Conservation (phyloP, 768 basidiomycete species). For the Rickenella mellea region DNA sequence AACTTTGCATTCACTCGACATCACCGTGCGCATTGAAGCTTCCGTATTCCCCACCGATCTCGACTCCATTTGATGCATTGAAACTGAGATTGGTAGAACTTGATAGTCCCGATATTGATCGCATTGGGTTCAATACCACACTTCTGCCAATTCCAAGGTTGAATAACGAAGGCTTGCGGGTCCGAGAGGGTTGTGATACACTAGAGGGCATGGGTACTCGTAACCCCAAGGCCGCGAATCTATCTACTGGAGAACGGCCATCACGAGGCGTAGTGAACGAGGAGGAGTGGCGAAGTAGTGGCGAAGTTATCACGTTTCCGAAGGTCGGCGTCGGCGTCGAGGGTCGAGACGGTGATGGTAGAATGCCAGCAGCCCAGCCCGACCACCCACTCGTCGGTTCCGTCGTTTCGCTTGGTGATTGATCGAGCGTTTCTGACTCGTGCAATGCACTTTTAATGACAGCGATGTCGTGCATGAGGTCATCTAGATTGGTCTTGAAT, state of each 20-base stretch:
- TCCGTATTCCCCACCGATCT: too few relatives aligned
- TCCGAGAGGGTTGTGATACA: slow-evolving; percentile 7
- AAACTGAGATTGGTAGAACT: too few relatives aligned
- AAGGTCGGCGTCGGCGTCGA: slow-evolving; percentile 46
- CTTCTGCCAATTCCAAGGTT: too few relatives aligned
- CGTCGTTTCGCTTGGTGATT: slow-evolving; percentile 3
- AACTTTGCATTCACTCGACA: too few relatives aligned
- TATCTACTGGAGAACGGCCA: slow-evolving; percentile 16
- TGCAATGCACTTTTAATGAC: slow-evolving; percentile 52
- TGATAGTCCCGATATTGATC: too few relatives aligned
- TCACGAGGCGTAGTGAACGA: slow-evolving; percentile 25
- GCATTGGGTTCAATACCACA: too few relatives aligned
- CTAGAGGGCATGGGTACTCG: slow-evolving; percentile 52
- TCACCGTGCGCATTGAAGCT: too few relatives aligned
- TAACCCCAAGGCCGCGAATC: slow-evolving; percentile 38
- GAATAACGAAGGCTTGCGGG: too few relatives aligned
- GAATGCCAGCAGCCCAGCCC: slow-evolving; percentile 52
- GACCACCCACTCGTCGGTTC: slow-evolving; percentile 21
- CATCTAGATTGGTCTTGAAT: slow-evolving; percentile 54
- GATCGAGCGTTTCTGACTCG: slow-evolving; percentile 22
- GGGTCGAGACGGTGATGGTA: slow-evolving; percentile 29
- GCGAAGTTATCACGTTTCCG: slow-evolving; percentile 61
- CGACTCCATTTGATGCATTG: too few relatives aligned
- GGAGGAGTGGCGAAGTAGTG: slow-evolving; percentile 40
- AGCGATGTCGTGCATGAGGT: slow-evolving; percentile 71